A percentile compares a stretch with the other conserved stretches of the same genome.
These are phyloP conservation scores for Aspergillus sp. DNA, from an alignment of 2,329 filamentous ascomycete species.

Conservation along the genomic window DNA sequence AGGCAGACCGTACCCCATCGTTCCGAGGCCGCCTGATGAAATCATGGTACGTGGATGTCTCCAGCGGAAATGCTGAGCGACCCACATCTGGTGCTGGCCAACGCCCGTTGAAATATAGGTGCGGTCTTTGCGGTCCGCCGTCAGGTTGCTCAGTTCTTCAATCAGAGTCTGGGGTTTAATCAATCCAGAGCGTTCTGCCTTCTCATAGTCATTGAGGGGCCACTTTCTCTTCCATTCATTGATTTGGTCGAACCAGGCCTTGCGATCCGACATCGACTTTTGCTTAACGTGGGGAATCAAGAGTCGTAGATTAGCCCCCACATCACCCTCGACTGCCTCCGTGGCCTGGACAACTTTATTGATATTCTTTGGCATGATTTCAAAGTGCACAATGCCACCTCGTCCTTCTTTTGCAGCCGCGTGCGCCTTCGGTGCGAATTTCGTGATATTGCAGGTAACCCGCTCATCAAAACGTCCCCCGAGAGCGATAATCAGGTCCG, in stretches of 20 bases:
- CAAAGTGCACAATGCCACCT: conserved; percentile 92
- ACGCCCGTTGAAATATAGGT: conserved; percentile 89
- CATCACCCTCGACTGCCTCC: conserved; percentile 86
- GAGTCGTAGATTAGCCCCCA: conserved; percentile 69
- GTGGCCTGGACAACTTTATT: conserved; percentile 96
- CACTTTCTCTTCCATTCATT: conserved; percentile 82
- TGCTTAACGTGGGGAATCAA: conserved; percentile 69
- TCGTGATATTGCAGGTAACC: conserved; percentile 72
- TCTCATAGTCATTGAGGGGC: conserved; percentile 62
- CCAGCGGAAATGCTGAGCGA: conserved; percentile 92
- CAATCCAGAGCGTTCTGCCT: neutral
- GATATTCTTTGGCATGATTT: conserved; percentile 97
- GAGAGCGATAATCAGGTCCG: conserved; percentile 87
- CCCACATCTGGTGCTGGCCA: conserved; percentile 98
- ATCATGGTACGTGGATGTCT: conserved; percentile 85
- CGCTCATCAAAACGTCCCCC: conserved; percentile 92
- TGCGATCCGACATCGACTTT: conserved; percentile 53
- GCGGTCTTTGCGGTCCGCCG: conserved; percentile 69
- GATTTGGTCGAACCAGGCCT: conserved; percentile 84
- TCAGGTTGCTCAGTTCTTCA: conserved; percentile 78
- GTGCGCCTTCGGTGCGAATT: conserved; percentile 83
- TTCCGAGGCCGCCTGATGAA: conserved; percentile 87
- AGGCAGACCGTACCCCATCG: conserved; percentile 94
- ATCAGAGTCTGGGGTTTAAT: conserved; percentile 74
- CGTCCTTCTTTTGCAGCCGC: conserved; percentile 60